Conservation (phyloP, 495 filamentous ascomycete species). For the Aspergillus carlsbadensis region DNA sequence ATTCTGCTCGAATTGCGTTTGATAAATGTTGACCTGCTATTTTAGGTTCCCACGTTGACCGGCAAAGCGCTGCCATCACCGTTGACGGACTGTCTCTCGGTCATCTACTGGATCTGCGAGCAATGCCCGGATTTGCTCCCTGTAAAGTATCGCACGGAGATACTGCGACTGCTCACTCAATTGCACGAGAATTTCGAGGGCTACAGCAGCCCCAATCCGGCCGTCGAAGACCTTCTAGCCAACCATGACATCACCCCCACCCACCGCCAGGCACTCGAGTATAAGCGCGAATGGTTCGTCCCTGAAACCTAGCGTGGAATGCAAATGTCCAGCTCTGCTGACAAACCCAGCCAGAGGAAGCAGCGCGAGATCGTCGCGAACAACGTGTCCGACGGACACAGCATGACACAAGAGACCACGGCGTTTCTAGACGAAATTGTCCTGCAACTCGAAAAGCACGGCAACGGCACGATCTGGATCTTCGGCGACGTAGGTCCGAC, state of each 20-base stretch:
- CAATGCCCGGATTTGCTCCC: conserved; percentile 14
- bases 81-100: conserved; percentile 11
- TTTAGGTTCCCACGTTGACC: conserved; percentile 13
- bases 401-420: conserved; percentile 9
- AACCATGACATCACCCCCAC: conserved; percentile 11
- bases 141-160: conserved; percentile 1
- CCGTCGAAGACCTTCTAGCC: conserved; percentile 14
- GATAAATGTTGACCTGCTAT: neutral
- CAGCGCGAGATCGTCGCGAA: neutral
- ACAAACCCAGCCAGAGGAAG: conserved; percentile 12
- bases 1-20: neutral
- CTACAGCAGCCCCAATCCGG: conserved; percentile 8
- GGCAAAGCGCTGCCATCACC: conserved; percentile 7
- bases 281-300: conserved; percentile 16
- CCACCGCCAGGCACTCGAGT: conserved; percentile 15
- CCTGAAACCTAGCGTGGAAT: neutral
- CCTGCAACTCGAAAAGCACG: neutral
- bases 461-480: conserved; percentile 10
- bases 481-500: conserved; percentile 15
- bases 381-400: neutral
- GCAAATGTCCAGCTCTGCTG: neutral
- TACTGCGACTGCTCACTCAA: conserved; percentile 12
- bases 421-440: conserved; percentile 1
- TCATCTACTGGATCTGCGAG: conserved; percentile 17
- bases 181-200: conserved; percentile 11